Percentiles rank a stretch among this genome's conserved stretches.
phyloP scores from a whole-genome alignment of 2,329 filamentous ascomycete species.

The Penicillium sp. region DNA sequence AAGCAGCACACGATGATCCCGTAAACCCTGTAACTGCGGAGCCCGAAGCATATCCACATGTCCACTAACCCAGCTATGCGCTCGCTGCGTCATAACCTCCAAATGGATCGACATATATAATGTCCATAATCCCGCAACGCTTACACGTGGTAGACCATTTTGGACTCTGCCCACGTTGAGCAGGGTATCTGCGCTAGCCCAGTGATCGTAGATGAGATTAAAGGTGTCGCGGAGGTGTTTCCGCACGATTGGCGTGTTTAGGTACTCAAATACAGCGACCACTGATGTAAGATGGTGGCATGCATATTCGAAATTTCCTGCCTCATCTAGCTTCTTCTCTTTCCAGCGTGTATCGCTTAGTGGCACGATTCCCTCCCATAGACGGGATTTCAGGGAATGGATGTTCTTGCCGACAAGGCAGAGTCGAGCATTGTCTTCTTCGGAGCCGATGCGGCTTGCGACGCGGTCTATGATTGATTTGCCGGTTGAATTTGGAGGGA shows the following conservation, averaged over 20 bases:
- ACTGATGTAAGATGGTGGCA: constrained; percentile 25
- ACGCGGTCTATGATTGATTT: not conserved
- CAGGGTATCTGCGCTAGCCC: constrained; percentile 12
- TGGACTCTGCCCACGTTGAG: constrained; percentile 15
- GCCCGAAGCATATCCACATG: constrained; percentile 14
- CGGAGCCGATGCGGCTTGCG: constrained; percentile 9
- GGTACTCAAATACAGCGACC: constrained; percentile 25
- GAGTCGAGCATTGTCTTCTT: constrained; percentile 12
- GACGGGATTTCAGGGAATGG: constrained; percentile 23
- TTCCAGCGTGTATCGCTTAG: constrained; percentile 26
- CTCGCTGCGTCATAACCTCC: constrained; percentile 23
- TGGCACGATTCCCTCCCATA: constrained; percentile 28
- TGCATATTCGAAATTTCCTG: constrained; percentile 23
- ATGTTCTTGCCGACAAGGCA: constrained; percentile 25
- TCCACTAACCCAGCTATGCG: constrained; percentile 25
- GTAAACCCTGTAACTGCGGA: constrained; percentile 12
- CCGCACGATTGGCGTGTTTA: constrained; percentile 16
- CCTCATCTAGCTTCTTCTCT: constrained; percentile 19
- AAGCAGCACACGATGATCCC: not conserved
- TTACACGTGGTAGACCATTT: constrained; percentile 7
- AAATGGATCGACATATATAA: constrained; percentile 22
- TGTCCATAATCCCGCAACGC: constrained; percentile 21
- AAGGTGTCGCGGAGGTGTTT: constrained; percentile 23
- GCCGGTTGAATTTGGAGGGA: constrained; percentile 3
- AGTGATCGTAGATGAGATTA: constrained; percentile 23